Evolutionary conservation across 208 protist genomes (phyloP), one percentile per base, ranked within the genome.

Genomic region (Leishmania aethiopica): DNA sequence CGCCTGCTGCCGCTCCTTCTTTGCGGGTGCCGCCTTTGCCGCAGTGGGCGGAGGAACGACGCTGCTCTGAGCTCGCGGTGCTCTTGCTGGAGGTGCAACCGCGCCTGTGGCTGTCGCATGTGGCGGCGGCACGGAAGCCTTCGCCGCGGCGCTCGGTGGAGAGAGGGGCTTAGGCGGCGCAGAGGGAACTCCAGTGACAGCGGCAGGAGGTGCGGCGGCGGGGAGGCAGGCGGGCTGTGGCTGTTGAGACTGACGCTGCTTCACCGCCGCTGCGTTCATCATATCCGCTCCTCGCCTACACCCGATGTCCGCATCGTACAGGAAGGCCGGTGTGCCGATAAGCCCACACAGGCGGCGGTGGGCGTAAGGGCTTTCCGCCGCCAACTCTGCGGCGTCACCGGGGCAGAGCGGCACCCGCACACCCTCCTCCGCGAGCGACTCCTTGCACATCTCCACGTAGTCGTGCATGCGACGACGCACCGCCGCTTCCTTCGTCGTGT

Each of bases 241-340:
- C 47, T 10, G 49, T 19, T 11, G 60, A 32, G n/a, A 40, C 32
- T 28, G 72, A 28, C 32, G 28, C 32, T 76, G 72, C 13, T 17
- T n/a, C 49, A 3, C 15, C 49, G 49, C 25, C n/a, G 49, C 28
- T 49, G 15, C 45, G 72, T 2, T 60, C 72, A 59, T 22, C 19
- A 8, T 40, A 59, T 13, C 19, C 35, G 11, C 45, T 53, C 67
- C 77, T 69, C 55, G 11, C 40, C 76, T 81, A 45, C 86, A 88
- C 1, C 93, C 93, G 40, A 84, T 80, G 71, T 90, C 92, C 1
- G 90, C 86, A 42, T 91, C 91, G 5, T 77, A 83, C 64, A 92
- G 53, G 80, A 96, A 96, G 2, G 73, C 76, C 17, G 83, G 69
- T 8, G 90, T 91, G 45, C 89, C 90, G 60, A 96, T 88, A 47